Percentiles rank a stretch among this genome's conserved stretches.
Conservation (phyloP, 768 basidiomycete genomes). For the Hygrocybe punicea region DNA sequence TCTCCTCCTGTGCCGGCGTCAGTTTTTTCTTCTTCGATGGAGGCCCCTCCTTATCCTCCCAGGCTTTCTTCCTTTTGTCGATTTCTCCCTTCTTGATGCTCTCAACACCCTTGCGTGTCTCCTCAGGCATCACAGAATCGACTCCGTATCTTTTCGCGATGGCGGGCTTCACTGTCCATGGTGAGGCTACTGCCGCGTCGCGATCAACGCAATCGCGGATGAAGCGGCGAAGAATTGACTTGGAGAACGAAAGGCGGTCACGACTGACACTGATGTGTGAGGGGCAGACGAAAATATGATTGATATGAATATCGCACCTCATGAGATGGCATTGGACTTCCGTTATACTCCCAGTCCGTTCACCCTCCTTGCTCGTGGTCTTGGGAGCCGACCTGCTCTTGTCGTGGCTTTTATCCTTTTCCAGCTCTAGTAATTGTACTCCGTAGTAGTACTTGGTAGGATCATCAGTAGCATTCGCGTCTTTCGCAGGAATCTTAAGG, state of each 20-base stretch:
- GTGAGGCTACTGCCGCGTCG: constrained; percentile 87
- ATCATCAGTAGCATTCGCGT: constrained; percentile 69
- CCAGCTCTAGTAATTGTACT: constrained; percentile 78
- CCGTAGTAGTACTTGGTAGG: constrained; percentile 84
- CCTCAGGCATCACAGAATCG: constrained; percentile 80
- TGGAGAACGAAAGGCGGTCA: constrained; percentile 92
- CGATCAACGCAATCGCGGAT: constrained; percentile 94
- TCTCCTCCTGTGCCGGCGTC: constrained; percentile 71
- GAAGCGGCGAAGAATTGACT: constrained; percentile 94
- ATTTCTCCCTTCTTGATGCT: constrained; percentile 82
- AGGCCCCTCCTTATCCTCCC: constrained; percentile 84
- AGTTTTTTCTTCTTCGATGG: constrained; percentile 78
- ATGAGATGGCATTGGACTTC: constrained; percentile 78
- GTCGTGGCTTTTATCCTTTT: constrained; percentile 63
- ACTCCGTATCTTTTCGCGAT: constrained; percentile 87
- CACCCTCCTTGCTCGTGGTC: constrained; percentile 50
- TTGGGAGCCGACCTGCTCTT: constrained; percentile 55
- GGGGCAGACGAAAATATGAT: constrained; percentile 4
- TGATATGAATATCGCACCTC: constrained; percentile 51
- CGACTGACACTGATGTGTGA: constrained; percentile 51
- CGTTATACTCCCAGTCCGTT: constrained; percentile 73
- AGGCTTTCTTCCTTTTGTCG: constrained; percentile 88
- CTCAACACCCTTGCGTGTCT: constrained; percentile 73
- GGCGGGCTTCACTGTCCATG: constrained; percentile 88
- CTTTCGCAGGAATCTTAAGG: constrained; percentile 70